Evolutionary conservation across 768 basidiomycete genomes (phyloP).

Genomic region (Albatrellus ellisii): DNA sequence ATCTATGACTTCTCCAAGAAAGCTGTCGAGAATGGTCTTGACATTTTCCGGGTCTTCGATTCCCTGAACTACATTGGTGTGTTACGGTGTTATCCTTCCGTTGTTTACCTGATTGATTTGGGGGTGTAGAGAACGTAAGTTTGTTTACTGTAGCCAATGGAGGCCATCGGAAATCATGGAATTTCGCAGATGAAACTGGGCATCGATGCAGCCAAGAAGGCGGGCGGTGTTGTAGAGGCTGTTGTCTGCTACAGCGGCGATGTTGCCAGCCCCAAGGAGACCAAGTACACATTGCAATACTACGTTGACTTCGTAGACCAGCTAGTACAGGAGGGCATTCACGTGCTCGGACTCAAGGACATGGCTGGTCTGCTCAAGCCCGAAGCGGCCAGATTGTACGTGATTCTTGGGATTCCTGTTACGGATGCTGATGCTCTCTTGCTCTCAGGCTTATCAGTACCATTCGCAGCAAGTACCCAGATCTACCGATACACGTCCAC

Average conservation of each 20-base stretch:
- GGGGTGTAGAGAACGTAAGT: conserved; percentile 52
- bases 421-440: conserved; percentile 3
- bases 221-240: conserved; percentile 95
- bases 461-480: conserved; percentile 92
- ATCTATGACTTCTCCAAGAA: conserved; percentile 99
- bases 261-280: conserved; percentile 87
- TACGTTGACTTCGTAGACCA: conserved; percentile 93
- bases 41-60: conserved; percentile 99
- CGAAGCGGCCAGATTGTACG: conserved; percentile 80
- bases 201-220: conserved; percentile 99
- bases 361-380: conserved; percentile 98
- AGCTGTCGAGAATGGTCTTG: conserved; percentile 98
- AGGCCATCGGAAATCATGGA: conserved; percentile 11
- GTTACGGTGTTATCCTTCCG: conserved; percentile 18
- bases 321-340: conserved; percentile 89
- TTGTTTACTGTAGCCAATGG: neutral
- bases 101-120: conserved; percentile 1
- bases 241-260: conserved; percentile 99
- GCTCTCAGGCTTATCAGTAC: conserved; percentile 70
- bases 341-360: conserved; percentile 96
- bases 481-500: conserved; percentile 97
- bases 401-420: conserved; percentile 1
- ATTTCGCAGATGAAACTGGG: conserved; percentile 77
- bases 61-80: conserved; percentile 96
- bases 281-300: conserved; percentile 94